These are phyloP conservation scores for Porodaedalea pini DNA, from an alignment of 1,284 basidiomycete species.

Conservation along the genomic window DNA sequence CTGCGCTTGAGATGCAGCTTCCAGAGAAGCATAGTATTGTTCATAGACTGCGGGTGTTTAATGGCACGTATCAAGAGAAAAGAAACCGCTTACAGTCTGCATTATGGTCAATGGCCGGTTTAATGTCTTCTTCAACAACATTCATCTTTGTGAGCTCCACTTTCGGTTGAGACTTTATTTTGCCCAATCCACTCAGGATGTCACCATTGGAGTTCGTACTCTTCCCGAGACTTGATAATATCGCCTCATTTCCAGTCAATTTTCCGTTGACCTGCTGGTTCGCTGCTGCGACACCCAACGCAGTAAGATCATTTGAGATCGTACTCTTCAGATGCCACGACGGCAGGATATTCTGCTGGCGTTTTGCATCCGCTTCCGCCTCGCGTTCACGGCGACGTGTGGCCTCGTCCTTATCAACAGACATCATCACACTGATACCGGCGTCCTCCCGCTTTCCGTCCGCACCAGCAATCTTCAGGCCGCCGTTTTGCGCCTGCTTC, in stretches of 20 bases:
- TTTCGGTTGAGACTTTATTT: slow-evolving; percentile 39
- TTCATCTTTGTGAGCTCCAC: slow-evolving; percentile 30
- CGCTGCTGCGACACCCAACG: slow-evolving; percentile 58
- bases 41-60: slow-evolving; percentile 56
- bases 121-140: slow-evolving; percentile 47
- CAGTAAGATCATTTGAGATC: slow-evolving; percentile 87
- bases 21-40: slow-evolving; percentile 70
- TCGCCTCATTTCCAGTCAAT: slow-evolving; percentile 27
- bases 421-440: slow-evolving; percentile 75
- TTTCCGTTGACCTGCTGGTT: slow-evolving; percentile 16
- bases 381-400: slow-evolving; percentile 63
- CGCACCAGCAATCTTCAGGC: slow-evolving; percentile 78
- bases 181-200: slow-evolving; percentile 61
- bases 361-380: slow-evolving; percentile 69
- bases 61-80: slow-evolving; percentile 1
- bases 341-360: slow-evolving; percentile 87
- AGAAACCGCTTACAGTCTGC: slow-evolving; percentile 52
- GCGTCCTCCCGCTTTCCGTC: slow-evolving; percentile 61
- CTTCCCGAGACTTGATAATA: slow-evolving; percentile 24
- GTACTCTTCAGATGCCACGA: slow-evolving; percentile 95
- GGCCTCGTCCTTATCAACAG: slow-evolving; percentile 77
- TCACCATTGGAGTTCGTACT: slow-evolving; percentile 56
- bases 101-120: slow-evolving; percentile 54
- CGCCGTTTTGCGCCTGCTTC: slow-evolving; percentile 93
- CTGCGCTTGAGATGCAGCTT: slow-evolving; percentile 53